phyloP scores from a whole-genome alignment of 2,329 filamentous ascomycete genomes.

The Celoporthe dispersa region DNA sequence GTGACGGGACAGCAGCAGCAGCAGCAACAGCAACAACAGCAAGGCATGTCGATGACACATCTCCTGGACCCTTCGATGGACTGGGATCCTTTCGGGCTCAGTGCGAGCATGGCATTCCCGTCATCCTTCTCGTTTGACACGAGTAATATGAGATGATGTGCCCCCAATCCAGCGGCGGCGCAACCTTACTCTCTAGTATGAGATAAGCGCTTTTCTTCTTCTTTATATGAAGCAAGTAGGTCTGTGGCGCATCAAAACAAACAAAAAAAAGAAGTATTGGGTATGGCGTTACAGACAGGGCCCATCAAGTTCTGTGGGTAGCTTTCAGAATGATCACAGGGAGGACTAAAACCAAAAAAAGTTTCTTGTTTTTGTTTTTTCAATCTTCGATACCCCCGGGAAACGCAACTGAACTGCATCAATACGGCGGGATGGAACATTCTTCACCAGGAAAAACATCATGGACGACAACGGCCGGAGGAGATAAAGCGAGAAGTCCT shows the following conservation, averaged over 20 bases:
- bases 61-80: constrained; percentile 81
- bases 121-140: constrained; percentile 78
- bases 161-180: not conserved
- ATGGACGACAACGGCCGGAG: not conserved
- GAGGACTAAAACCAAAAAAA: constrained; percentile 18
- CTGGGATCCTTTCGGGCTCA: constrained; percentile 90
- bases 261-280: not conserved
- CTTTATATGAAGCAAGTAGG: not conserved
- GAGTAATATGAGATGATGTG: constrained; percentile 52
- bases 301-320: not conserved
- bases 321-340: not conserved
- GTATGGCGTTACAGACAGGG: not conserved
- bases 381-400: constrained; percentile 26
- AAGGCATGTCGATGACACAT: constrained; percentile 67
- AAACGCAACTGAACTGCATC: constrained; percentile 23
- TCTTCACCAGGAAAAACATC: not conserved
- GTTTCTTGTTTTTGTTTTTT: constrained; percentile 20
- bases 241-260: not conserved
- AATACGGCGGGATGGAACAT: constrained; percentile 20
- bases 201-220: not conserved
- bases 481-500: not conserved
- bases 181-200: not conserved
- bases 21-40: constrained; percentile 56
- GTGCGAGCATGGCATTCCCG: constrained; percentile 93
- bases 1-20: constrained; percentile 34